Base-by-base conservation (phyloP, 805 yeast genomes). In the Kockiozyma suomiensis region DNA sequence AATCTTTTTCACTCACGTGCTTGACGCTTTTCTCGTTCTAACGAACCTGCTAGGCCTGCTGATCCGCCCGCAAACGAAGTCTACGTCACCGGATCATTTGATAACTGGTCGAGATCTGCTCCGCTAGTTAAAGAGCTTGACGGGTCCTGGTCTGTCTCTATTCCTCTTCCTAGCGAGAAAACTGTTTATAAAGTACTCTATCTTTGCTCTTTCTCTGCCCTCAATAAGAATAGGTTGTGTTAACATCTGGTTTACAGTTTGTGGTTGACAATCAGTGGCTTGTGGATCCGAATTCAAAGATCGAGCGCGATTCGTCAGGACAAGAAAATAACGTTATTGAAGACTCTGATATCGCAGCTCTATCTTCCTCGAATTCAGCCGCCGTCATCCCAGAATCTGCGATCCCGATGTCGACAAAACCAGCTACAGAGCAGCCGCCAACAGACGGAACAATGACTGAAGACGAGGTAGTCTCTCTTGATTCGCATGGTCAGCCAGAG, bases 261-360 rank as follows among this genome's bases (percentile, higher is more conserved):
- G 81, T 87, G 58, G 91, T 86, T 46, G 91, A 86, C 70, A 90
- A 86, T 48, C 81, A 80, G 48, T 87, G 91, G 91, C 70, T 72
- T 17, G 72, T 75, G 21, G 78, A 78, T 56, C 70, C 73, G 0
- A 66, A 70, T 2, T 81, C 78, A 64, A 72, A 72, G 47, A 72
- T 75, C 30, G 80, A 80, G 58, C 75, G 73, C 41, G 87, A 83
- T 67, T 79, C 72, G 10, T 70, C 75, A 40, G 87, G 86, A 25
- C 80, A 74, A 66, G 76, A 75, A 43, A 85, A 84, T 75, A 85
- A 84, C 66, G 77, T 76, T 32, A 72, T 84, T 64, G 74, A 73
- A 42, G 62, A 71, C 4, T 66, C 67, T 7, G 81, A 81, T 57
- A 70, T 80, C 46, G 70, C 69, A 3, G 50, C 43, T 0, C 68